Evolutionary conservation across 164 flowering plant genomes (phyloP).

Genomic region (Piper betle): DNA sequence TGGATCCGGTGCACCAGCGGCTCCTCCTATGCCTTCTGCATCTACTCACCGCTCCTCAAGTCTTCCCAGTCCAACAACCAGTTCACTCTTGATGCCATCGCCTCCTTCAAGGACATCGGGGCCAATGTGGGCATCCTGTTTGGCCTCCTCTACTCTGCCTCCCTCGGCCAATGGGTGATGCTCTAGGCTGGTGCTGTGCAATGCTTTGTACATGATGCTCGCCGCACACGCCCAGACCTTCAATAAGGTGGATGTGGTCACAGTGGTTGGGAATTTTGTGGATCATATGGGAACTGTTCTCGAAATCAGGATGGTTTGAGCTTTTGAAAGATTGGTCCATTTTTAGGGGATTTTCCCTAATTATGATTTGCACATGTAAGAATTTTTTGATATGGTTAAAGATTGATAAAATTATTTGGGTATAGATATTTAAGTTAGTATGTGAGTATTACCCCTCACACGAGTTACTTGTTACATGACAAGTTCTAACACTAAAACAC

Average conservation of each 20-base stretch:
- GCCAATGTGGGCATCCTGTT: conserved; percentile 79
- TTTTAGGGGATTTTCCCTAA: no score
- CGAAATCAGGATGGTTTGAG: conserved; percentile 83
- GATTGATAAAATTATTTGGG: no score
- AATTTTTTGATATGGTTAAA: no score
- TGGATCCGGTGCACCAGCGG: conserved; percentile 80
- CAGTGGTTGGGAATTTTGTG: conserved; percentile 61
- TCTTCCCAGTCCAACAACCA: conserved; percentile 56
- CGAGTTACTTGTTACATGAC: no score
- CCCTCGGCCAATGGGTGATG: conserved; percentile 65
- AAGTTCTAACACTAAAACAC: no score
- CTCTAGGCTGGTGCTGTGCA: conserved; percentile 58
- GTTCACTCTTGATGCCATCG: conserved; percentile 77
- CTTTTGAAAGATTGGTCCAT: no score
- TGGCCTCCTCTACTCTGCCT: conserved; percentile 69
- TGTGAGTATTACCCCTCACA: no score
- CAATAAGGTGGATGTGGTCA: conserved; percentile 74
- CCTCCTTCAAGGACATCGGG: conserved; percentile 89
- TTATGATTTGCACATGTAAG: no score
- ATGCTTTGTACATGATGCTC: conserved; percentile 65
- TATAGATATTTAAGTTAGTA: no score
- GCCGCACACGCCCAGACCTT: conserved; percentile 90
- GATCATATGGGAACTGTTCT: conserved; percentile 66
- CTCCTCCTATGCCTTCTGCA: conserved; percentile 71
- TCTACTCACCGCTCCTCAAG: conserved; percentile 72